Conservation (phyloP, 441 rosid genomes). For the Erysimum pusillum region DNA sequence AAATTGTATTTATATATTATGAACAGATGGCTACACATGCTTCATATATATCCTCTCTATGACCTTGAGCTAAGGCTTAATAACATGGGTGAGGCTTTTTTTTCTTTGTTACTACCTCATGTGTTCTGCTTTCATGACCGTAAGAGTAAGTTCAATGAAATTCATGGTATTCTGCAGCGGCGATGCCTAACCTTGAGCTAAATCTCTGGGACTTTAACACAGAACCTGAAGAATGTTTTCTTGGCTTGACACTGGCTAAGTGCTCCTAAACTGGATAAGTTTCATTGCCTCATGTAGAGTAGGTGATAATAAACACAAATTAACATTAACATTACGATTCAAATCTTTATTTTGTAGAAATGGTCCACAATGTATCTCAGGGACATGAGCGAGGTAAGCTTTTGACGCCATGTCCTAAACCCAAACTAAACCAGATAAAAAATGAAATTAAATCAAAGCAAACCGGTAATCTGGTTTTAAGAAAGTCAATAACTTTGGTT, state of each 20-base stretch:
- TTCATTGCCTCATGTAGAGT: constrained; percentile 21
- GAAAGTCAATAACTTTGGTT: too few relatives aligned
- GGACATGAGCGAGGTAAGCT: constrained; percentile 73
- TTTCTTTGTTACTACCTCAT: constrained; percentile 17
- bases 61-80: constrained; percentile 87
- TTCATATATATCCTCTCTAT: constrained; percentile 68
- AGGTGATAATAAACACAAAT: constrained; percentile 16
- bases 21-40: constrained; percentile 67
- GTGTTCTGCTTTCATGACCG: constrained; percentile 15
- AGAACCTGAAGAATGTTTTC: constrained; percentile 88
- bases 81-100: constrained; percentile 66
- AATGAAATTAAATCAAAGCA: too few relatives aligned
- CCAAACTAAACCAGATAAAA: too few relatives aligned
- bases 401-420: too few relatives aligned
- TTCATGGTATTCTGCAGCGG: constrained; percentile 52
- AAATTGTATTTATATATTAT: constrained; percentile 44
- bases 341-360: constrained; percentile 57
- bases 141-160: background rate
- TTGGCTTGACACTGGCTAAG: constrained; percentile 93
- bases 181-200: constrained; percentile 90
- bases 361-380: constrained; percentile 67
- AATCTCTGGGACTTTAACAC: constrained; percentile 90
- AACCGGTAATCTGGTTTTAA: too few relatives aligned
- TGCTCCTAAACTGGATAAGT: constrained; percentile 72
- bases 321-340: background rate